These are phyloP conservation scores for Paecilomyces sp. DNA, from an alignment of 2,329 filamentous ascomycete genomes.

Conservation along the genomic window DNA sequence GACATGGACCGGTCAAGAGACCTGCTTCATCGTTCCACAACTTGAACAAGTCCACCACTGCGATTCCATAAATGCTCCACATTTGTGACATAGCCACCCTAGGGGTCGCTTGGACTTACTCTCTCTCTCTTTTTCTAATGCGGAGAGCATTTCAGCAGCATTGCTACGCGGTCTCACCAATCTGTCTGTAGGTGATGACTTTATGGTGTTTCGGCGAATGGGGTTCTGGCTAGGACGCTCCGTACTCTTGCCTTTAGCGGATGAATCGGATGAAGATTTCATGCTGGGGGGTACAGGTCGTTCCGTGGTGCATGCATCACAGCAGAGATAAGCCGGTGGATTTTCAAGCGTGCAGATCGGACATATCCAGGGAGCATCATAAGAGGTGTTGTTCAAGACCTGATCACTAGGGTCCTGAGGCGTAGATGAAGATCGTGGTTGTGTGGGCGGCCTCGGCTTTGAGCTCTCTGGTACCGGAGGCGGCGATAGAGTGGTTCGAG, in stretches of 20 bases:
- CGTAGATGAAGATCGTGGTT: not conserved
- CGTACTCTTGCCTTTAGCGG: conserved; percentile 7
- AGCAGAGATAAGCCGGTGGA: conserved; percentile 51
- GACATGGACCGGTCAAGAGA: conserved; percentile 28
- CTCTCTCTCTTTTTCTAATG: conserved; percentile 22
- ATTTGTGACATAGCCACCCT: conserved; percentile 53
- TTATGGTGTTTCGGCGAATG: conserved; percentile 2
- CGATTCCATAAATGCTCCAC: conserved; percentile 56
- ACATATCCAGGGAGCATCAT: conserved; percentile 49
- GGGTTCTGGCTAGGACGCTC: not conserved
- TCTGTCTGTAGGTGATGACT: conserved; percentile 4
- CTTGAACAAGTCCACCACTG: conserved; percentile 58
- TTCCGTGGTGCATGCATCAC: conserved; percentile 54
- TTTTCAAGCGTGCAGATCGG: conserved; percentile 57
- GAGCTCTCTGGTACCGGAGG: conserved; percentile 25
- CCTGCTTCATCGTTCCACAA: conserved; percentile 53
- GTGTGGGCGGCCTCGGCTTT: conserved; percentile 12
- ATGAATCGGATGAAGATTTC: conserved; percentile 9
- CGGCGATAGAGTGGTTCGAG: conserved; percentile 30
- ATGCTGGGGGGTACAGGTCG: conserved; percentile 37
- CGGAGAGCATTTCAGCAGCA: conserved; percentile 29
- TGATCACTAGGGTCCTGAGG: conserved; percentile 9
- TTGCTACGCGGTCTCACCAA: conserved; percentile 17
- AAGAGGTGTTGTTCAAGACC: conserved; percentile 20
- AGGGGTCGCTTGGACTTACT: conserved; percentile 41